Conservation (phyloP, 331 rosid species). For the Phaseolus coccineus region DNA sequence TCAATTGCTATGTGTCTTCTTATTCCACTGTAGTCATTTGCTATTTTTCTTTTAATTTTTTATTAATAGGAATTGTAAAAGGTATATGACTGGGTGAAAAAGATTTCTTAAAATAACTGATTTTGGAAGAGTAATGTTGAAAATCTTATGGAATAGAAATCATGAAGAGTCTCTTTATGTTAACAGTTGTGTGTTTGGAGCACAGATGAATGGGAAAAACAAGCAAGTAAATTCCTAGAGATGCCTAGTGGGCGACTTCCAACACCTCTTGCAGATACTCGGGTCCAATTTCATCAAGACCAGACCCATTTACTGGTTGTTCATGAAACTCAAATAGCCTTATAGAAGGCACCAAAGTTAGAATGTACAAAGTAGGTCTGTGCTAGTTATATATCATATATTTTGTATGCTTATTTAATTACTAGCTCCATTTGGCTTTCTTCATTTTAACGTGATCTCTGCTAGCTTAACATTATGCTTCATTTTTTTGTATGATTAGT, state of each 20-base stretch:
- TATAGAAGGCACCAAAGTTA: conserved; percentile 87
- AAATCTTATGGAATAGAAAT: conserved; percentile 19
- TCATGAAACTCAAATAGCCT: conserved; percentile 96
- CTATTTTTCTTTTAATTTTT: neutral
- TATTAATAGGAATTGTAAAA: neutral
- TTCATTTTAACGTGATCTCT: conserved; percentile 39
- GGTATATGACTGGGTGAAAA: conserved; percentile 5
- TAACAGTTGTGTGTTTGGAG: conserved; percentile 94
- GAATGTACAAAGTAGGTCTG: conserved; percentile 95
- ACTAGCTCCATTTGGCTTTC: conserved; percentile 34
- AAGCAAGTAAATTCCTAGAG: conserved; percentile 74
- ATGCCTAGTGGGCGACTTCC: conserved; percentile 74
- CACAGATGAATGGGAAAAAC: conserved; percentile 97
- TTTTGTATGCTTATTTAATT: neutral
- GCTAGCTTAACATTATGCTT: conserved; percentile 32
- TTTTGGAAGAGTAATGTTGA: conserved; percentile 10
- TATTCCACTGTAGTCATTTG: neutral
- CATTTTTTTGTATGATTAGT: conserved; percentile 55
- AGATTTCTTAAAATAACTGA: conserved; percentile 5
- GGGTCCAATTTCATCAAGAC: conserved; percentile 93
- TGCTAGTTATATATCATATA: conserved; percentile 22
- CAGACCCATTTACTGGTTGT: conserved; percentile 89
- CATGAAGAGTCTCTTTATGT: conserved; percentile 34
- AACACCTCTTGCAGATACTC: conserved; percentile 85
- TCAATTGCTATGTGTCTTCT: conserved; percentile 51